Evolutionary conservation across 768 basidiomycete species (phyloP).

Genomic region (Boletus vinaceobasis): DNA sequence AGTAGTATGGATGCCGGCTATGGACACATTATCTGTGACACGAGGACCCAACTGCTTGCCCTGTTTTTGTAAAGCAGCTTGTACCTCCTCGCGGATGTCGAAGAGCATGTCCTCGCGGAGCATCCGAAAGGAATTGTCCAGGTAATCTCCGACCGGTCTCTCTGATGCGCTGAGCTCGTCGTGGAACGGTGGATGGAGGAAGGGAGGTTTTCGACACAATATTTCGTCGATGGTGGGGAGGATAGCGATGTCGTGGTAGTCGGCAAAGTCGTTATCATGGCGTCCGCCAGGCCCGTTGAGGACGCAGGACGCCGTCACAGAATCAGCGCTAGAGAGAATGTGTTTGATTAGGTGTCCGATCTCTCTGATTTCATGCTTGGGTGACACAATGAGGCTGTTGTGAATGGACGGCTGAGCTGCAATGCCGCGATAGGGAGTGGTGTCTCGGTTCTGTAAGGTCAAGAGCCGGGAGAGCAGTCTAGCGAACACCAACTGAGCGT

Average conservation of each 20-base stretch:
- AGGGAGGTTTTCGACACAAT: slow-evolving; percentile 41
- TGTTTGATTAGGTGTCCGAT: slow-evolving; percentile 41
- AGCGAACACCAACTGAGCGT: slow-evolving; percentile 40
- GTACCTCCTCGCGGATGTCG: slow-evolving; percentile 53
- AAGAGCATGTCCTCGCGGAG: slow-evolving; percentile 62
- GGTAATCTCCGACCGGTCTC: slow-evolving; percentile 39
- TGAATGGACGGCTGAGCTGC: slow-evolving; percentile 31
- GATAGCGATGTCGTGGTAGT: slow-evolving; percentile 58
- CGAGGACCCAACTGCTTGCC: slow-evolving; percentile 35
- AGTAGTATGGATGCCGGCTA: slow-evolving; percentile 36
- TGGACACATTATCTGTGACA: slow-evolving; percentile 25
- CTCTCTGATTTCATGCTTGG: slow-evolving; percentile 25
- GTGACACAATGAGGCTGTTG: slow-evolving; percentile 23
- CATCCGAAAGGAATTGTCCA: slow-evolving; percentile 66
- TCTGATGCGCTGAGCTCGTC: slow-evolving; percentile 17
- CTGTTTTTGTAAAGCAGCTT: slow-evolving; percentile 37
- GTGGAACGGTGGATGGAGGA: slow-evolving; percentile 40
- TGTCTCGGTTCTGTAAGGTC: slow-evolving; percentile 32
- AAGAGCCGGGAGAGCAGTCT: slow-evolving; percentile 49
- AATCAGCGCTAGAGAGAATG: slow-evolving; percentile 25
- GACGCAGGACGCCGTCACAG: slow-evolving; percentile 14
- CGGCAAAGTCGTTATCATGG: slow-evolving; percentile 63
- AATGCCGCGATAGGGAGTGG: slow-evolving; percentile 37
- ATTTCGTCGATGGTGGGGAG: slow-evolving; percentile 63
- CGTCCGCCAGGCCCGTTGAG: slow-evolving; percentile 51